A percentile compares a stretch with the other conserved stretches of the same genome.
Conservation (phyloP, 495 filamentous ascomycete genomes). For the Beverwykella pulmonaria region DNA sequence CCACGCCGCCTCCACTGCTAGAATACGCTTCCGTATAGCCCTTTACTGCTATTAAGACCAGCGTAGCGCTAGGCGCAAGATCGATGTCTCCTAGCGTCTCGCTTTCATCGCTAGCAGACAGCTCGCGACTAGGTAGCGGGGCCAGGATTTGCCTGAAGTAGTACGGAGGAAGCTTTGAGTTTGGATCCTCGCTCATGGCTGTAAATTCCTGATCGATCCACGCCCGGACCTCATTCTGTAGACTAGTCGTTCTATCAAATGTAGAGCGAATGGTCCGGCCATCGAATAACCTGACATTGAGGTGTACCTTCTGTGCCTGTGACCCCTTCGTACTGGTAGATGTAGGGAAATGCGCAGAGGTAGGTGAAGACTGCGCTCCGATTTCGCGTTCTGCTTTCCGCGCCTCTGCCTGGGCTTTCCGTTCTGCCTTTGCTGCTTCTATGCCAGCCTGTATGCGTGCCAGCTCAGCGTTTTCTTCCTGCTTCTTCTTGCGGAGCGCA, state of each 20-base stretch:
- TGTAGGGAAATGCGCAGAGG: not conserved
- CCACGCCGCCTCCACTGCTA: constrained; percentile 32
- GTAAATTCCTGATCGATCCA: constrained; percentile 66
- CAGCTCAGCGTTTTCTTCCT: constrained; percentile 43
- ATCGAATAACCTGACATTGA: constrained; percentile 85
- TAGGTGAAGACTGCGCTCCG: not conserved
- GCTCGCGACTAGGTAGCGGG: constrained; percentile 71
- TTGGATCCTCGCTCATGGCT: constrained; percentile 3
- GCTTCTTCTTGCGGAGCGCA: constrained; percentile 31
- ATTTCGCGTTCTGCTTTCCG: constrained; percentile 45
- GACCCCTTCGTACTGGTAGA: constrained; percentile 26
- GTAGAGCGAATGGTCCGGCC: constrained; percentile 73
- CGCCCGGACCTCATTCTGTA: constrained; percentile 67
- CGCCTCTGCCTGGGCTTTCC: constrained; percentile 56
- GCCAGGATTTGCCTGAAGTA: constrained; percentile 83
- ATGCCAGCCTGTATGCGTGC: constrained; percentile 43
- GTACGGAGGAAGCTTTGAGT: constrained; percentile 51
- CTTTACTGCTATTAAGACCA: constrained; percentile 75
- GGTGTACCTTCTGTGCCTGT: constrained; percentile 53
- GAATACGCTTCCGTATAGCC: constrained; percentile 65
- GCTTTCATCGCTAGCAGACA: constrained; percentile 74
- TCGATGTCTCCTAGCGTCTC: constrained; percentile 66
- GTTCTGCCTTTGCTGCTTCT: constrained; percentile 62
- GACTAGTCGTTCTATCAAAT: constrained; percentile 61
- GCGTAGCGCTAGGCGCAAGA: constrained; percentile 73